Conservation (phyloP, 139 green algal species). For the Zygnema circumcarinatum region DNA sequence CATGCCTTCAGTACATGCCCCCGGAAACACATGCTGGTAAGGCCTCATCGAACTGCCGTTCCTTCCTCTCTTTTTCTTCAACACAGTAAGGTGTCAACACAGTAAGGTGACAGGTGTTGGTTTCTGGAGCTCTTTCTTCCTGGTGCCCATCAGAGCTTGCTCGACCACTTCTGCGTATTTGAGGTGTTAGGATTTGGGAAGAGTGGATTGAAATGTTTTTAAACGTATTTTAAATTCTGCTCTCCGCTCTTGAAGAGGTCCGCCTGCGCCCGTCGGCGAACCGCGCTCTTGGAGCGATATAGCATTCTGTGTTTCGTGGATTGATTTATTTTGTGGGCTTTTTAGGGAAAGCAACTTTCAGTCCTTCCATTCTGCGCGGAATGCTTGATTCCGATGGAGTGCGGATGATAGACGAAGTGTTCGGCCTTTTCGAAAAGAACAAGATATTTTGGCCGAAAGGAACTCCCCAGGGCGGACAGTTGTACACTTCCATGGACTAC, state of each 20-base stretch:
- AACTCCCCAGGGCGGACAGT: not conserved
- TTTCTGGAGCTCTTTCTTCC: not conserved
- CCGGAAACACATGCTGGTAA: slow-evolving; percentile 30
- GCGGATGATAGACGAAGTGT: slow-evolving; percentile 26
- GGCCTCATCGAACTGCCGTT: not conserved
- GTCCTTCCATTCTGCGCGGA: not conserved
- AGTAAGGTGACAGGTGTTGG: not conserved
- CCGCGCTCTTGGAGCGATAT: too few relatives aligned
- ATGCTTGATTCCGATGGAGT: slow-evolving; percentile 24
- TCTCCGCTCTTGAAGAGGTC: too few relatives aligned
- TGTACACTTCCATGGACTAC: slow-evolving; percentile 58
- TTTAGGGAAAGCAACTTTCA: slow-evolving; percentile 31
- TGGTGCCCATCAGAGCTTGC: too few relatives aligned
- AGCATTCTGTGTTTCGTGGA: too few relatives aligned
- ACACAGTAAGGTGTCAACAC: not conserved
- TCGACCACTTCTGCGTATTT: too few relatives aligned
- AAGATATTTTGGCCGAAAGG: slow-evolving; percentile 48
- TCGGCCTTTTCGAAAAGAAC: slow-evolving; percentile 41
- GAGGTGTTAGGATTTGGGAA: not conserved
- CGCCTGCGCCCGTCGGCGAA: too few relatives aligned
- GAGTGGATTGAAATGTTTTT: not conserved
- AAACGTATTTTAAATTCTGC: slow-evolving; percentile 15
- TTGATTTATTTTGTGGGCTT: too few relatives aligned
- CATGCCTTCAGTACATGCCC: slow-evolving; percentile 35
- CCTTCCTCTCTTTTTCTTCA: not conserved